phyloP scores from a whole-genome alignment of 805 yeast genomes.

The Candida anglica region DNA sequence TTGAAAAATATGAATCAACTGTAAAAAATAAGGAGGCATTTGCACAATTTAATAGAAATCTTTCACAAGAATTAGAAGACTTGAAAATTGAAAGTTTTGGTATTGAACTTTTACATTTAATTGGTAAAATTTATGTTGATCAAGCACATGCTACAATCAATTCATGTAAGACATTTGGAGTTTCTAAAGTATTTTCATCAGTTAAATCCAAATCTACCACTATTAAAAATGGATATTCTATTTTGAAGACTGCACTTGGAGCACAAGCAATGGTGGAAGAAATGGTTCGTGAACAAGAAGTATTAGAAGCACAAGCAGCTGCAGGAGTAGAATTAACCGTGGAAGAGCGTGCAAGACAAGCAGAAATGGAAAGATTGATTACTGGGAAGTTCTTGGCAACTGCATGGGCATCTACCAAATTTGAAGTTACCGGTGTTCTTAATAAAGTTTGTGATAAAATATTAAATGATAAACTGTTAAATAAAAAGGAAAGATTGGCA shows the following conservation, averaged over 20 bases:
- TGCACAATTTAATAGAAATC: conserved; percentile 47
- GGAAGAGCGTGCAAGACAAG: conserved; percentile 38
- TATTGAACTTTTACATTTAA: conserved; percentile 74
- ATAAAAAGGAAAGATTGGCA: conserved; percentile 55
- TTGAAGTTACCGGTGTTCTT: conserved; percentile 84
- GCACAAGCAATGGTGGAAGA: conserved; percentile 67
- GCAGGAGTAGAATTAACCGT: conserved; percentile 27
- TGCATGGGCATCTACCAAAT: conserved; percentile 91
- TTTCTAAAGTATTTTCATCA: conserved; percentile 77
- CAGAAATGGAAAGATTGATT: conserved; percentile 74
- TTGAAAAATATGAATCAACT: conserved; percentile 54
- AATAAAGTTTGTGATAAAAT: conserved; percentile 58
- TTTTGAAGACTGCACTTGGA: conserved; percentile 80
- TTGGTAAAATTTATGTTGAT: conserved; percentile 73
- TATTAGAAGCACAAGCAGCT: conserved; percentile 19
- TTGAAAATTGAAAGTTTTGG: conserved; percentile 96
- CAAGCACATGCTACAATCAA: conserved; percentile 73
- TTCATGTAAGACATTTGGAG: conserved; percentile 79
- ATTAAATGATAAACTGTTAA: conserved; percentile 55
- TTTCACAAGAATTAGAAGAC: conserved; percentile 65
- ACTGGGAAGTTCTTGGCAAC: conserved; percentile 90
- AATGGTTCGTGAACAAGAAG: conserved; percentile 67
- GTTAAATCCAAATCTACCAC: conserved; percentile 81
- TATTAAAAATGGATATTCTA: conserved; percentile 78
- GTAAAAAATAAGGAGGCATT: conserved; percentile 59